Evolutionary conservation across 805 yeast genomes (phyloP), one percentile per base, ranked within the genome.

Genomic region (Candida nemodendra): DNA sequence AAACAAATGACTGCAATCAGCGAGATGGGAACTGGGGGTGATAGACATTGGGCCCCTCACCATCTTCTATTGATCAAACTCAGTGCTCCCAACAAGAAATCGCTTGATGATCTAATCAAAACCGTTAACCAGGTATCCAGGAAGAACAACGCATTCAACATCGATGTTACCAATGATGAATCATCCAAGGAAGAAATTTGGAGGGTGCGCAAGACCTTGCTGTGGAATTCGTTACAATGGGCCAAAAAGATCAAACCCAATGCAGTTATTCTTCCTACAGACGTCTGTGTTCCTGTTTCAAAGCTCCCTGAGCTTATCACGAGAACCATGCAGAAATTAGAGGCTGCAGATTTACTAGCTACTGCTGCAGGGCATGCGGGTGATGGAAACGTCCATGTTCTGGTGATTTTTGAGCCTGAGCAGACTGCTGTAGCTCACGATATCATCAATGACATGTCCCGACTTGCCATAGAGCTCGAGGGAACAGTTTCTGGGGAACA

Each of bases 401-500:
- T 81, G 43, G 69, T 84, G 17, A 64, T 81, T 5, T 82, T 79
- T 58, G 71, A 69, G 31, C 76, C 77, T 0, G 72, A 73, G 15
- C 74, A 78, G 46, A 50, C 65, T 14, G 60, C 63, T 1, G 59
- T 57, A 16, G 81, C 78, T 3, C 72, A 74, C 41, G 51, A 56
- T 9, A 51, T 82, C 9, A 80, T 82, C 11, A 69, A 72, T 18
- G 66, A 74, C 34, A 79, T 86, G 83, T 84, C 83, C 32, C 54
- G 69, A 30, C 57, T 80, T 27, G 95, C 91, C 0, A 62, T 86
- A 13, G 72, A 65, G 1, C 72, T 79, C 26, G 95, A 85, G 36
- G 95, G 95, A 2, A 86, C 95, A 2, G 80, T 88, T 48, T 82
- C 89, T 4, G 95, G 95, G 24, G 95, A 86, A 54, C 95, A 86